phyloP scores from a whole-genome alignment of 805 yeast species.

The Kregervanrija fluxuum region DNA sequence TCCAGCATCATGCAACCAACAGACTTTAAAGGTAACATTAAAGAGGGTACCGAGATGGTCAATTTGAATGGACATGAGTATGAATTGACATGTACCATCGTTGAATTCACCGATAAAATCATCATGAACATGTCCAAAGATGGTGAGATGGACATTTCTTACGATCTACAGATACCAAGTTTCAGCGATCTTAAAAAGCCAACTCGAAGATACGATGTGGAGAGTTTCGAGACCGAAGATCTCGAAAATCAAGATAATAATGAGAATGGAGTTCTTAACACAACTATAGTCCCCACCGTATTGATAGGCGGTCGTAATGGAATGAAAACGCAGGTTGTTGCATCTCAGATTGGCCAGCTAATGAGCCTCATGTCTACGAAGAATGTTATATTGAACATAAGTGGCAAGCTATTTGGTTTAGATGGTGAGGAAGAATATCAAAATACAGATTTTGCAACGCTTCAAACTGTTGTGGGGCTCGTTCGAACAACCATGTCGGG shows the following conservation, averaged over 20 bases:
- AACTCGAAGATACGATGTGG: constrained; percentile 7
- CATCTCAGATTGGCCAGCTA: constrained; percentile 42
- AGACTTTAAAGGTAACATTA: constrained; percentile 8
- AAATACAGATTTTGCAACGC: constrained; percentile 34
- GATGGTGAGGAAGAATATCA: constrained; percentile 23
- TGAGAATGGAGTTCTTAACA: constrained; percentile 21
- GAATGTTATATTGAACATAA: constrained; percentile 37
- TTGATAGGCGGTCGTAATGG: constrained; percentile 40
- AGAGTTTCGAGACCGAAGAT: constrained; percentile 3
- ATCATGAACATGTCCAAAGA: constrained; percentile 34
- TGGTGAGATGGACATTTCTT: constrained; percentile 43
- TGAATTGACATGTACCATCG: constrained; percentile 17
- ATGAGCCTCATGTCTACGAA: constrained; percentile 29
- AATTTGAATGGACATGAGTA: constrained; percentile 4
- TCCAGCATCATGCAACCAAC: no score
- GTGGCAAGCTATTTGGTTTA: constrained; percentile 36
- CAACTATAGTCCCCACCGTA: constrained; percentile 20
- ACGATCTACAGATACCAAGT: constrained; percentile 32
- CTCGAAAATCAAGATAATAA: constrained; percentile 11
- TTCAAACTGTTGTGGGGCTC: constrained; percentile 32
- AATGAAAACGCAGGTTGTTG: constrained; percentile 38
- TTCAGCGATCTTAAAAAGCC: constrained; percentile 13
- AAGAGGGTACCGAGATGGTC: constrained; percentile 7
- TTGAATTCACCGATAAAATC: constrained; percentile 32
- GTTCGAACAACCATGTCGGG: constrained; percentile 6